Conservation (phyloP, 495 filamentous ascomycete genomes). For the Talaromyces proteolyticus region DNA sequence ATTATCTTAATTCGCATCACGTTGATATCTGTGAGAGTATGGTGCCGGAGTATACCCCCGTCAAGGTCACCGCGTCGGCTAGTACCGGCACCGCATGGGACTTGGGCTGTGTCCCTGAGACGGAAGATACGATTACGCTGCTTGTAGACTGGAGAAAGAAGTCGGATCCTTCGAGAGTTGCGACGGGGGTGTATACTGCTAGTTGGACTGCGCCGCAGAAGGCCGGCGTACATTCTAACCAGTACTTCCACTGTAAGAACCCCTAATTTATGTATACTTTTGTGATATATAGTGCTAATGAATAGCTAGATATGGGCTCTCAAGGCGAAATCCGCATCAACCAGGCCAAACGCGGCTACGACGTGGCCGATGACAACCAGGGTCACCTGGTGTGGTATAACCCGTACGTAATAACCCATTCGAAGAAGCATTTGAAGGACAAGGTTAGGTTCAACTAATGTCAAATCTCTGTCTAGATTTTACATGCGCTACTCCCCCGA, state of each 20-base stretch:
- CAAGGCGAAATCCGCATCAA: constrained; percentile 84
- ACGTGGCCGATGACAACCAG: constrained; percentile 76
- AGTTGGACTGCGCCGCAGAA: constrained; percentile 91
- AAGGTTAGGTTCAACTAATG: neutral
- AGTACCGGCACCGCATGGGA: constrained; percentile 63
- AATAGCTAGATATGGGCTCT: constrained; percentile 57
- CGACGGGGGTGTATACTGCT: constrained; percentile 89
- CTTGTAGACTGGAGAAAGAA: constrained; percentile 83
- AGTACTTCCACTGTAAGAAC: constrained; percentile 79
- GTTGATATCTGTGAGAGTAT: constrained; percentile 87
- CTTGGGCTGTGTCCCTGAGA: constrained; percentile 70
- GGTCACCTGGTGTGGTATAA: constrained; percentile 77
- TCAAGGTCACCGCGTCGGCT: constrained; percentile 72
- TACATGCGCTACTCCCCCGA: constrained; percentile 97
- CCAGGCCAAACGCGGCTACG: constrained; percentile 92
- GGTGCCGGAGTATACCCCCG: constrained; percentile 74
- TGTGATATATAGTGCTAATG: constrained; percentile 1
- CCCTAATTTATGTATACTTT: neutral
- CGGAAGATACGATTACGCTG: constrained; percentile 90
- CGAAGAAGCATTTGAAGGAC: neutral
- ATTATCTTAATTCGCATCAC: constrained; percentile 93
- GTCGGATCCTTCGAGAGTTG: constrained; percentile 56
- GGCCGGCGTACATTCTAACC: constrained; percentile 88
- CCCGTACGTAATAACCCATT: constrained; percentile 34
- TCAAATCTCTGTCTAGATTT: constrained; percentile 43